Evolutionary conservation across 768 basidiomycete species (phyloP), one percentile per base, ranked within the genome.

Genomic region (Panellus pusillus): DNA sequence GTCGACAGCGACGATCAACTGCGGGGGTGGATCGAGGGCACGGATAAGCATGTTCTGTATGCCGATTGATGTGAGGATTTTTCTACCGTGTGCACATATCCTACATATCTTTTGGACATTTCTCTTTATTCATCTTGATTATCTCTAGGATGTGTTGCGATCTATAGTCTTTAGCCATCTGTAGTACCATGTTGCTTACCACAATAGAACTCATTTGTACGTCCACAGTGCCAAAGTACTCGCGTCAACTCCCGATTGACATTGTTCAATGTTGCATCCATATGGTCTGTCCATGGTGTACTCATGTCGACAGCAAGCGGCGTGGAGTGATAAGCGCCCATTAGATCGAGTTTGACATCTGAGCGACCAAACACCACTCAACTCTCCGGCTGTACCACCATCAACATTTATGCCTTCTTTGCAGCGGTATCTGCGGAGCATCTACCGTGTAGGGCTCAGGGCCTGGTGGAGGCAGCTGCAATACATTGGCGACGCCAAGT

Each of bases 401-500:
- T 43, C 54, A 35, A 41, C 20, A 38, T 47, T 40, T 28, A 90
- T 86, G 85, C 81, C 88, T 61, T 92, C 90, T 40, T 68, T 94
- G 50, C 70, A 74, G 39, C 83, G 93, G 61, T 91, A 89, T 32
- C 70, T 95, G 62, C 85, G 91, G 59, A 88, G 78, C 63, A 78
- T 92, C 40, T 84, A 81, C 51, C 81, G 84, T 43, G 87, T 83
- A 17, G 94, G 93, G 15, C 66, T 92, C 42, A 79, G 80, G 61
- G 87, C 93, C 72, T 97, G 91, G 91, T 93, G 88, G 86, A 83
- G 84, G 61, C 87, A 93, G 66, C 74, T 93, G 81, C 88, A 93
- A 65, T 93, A 95, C 68, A 96, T 97, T 55, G 89, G 93, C 37
- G 95, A 98, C 63, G 92, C 91, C 51, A 98, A 98, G 72, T 84